Evolutionary conservation across 2,329 filamentous ascomycete genomes (phyloP).

Genomic region (Apiospora sp.): DNA sequence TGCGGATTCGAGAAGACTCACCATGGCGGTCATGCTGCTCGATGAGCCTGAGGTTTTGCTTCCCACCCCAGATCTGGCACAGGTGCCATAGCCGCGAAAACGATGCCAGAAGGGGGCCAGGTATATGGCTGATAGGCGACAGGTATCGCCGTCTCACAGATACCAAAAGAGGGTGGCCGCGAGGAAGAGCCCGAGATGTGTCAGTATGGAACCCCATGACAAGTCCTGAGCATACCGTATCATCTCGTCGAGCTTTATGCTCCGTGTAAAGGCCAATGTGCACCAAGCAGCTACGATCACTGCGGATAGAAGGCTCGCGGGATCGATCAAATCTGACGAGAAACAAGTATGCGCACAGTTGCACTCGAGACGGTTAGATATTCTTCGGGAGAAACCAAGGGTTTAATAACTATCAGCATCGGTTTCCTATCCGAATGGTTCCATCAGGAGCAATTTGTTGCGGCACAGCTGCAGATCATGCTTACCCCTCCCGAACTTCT

Average conservation of each 20-base stretch:
- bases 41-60: slow-evolving; percentile 47
- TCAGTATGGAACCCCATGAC: background rate
- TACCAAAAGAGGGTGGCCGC: background rate
- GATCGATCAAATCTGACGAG: too few species aligned
- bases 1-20: slow-evolving; percentile 26
- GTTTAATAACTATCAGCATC: background rate
- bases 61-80: slow-evolving; percentile 46
- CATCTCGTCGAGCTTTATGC: background rate
- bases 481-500: background rate
- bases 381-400: background rate
- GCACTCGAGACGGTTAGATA: background rate
- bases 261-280: background rate
- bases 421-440: background rate
- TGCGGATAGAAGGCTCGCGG: background rate
- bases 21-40: slow-evolving; percentile 49
- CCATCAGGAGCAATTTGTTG: background rate
- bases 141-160: slow-evolving; percentile 20
- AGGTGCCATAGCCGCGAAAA: slow-evolving; percentile 51
- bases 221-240: background rate
- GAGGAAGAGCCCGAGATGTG: background rate
- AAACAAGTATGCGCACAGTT: background rate
- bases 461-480: background rate
- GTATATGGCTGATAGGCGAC: slow-evolving; percentile 40
- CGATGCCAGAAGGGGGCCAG: slow-evolving; percentile 50
- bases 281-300: background rate